These are phyloP conservation scores for Coffea humblotiana DNA, from an alignment of 305 asterid genomes.

Conservation along the genomic window DNA sequence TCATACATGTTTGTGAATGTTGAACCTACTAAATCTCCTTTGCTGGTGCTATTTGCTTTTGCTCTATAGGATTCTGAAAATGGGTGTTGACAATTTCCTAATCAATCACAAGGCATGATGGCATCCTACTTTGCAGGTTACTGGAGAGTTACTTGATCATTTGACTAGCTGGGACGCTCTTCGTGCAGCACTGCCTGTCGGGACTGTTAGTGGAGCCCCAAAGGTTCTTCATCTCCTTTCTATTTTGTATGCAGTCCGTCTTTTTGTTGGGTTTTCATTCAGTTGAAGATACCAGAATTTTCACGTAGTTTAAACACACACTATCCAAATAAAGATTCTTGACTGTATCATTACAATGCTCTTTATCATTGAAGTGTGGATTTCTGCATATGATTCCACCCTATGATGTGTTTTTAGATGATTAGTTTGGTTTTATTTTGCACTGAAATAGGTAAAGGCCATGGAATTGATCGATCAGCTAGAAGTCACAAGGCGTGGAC, in stretches of 20 bases:
- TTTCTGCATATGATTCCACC: background rate
- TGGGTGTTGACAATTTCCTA: background rate
- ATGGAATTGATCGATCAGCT: constrained; percentile 89
- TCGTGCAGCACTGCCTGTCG: constrained; percentile 98
- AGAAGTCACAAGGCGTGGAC: constrained; percentile 85
- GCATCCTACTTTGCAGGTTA: constrained; percentile 52
- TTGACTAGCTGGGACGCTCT: constrained; percentile 95
- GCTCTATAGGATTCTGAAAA: background rate
- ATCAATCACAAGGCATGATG: background rate
- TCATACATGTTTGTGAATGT: background rate
- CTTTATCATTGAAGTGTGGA: background rate
- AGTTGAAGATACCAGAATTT: background rate
- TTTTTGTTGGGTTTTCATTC: background rate
- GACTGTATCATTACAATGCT: background rate
- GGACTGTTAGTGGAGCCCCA: constrained; percentile 99
- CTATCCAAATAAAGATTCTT: background rate
- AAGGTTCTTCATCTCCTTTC: constrained; percentile 54
- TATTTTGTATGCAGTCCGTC: background rate
- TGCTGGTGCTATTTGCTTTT: background rate
- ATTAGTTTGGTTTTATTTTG: background rate
- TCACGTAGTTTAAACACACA: background rate
- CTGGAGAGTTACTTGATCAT: constrained; percentile 71
- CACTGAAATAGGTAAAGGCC: constrained; percentile 68
- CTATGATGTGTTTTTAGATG: background rate
- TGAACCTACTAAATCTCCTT: background rate